These are phyloP conservation scores for Aspergillus thermomutatus DNA, from an alignment of 2,329 filamentous ascomycete species.

Conservation along the genomic window DNA sequence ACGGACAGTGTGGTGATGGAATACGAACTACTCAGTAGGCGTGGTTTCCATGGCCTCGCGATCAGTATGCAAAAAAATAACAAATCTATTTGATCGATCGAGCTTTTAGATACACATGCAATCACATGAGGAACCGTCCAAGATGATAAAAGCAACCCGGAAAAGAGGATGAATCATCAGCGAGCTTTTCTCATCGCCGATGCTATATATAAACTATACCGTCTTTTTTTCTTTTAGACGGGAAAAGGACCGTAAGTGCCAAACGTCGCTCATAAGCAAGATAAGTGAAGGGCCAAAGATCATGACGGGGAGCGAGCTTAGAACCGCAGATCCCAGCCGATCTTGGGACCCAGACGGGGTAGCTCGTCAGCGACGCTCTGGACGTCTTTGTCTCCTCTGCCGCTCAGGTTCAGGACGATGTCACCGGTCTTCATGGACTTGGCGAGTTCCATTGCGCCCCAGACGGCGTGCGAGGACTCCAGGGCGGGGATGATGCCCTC, in stretches of 20 bases:
- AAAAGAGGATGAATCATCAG: neutral
- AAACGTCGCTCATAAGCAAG: neutral
- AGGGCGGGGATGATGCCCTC: slow-evolving; percentile 97
- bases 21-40: neutral
- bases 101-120: neutral
- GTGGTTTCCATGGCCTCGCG: no score
- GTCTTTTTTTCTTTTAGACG: neutral
- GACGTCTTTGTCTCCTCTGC: slow-evolving; percentile 95
- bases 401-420: slow-evolving; percentile 89
- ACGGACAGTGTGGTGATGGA: no score
- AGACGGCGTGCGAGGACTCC: slow-evolving; percentile 91
- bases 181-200: neutral
- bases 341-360: slow-evolving; percentile 81
- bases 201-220: neutral
- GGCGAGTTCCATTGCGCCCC: slow-evolving; percentile 80
- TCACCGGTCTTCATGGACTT: slow-evolving; percentile 87
- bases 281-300: neutral
- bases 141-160: neutral
- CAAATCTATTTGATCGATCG: neutral
- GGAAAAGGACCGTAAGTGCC: neutral
- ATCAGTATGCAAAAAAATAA: neutral
- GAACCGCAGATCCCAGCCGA: slow-evolving; percentile 67
- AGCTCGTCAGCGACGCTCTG: slow-evolving; percentile 96
- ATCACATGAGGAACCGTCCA: no score
- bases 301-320: slow-evolving; percentile 19